Evolutionary conservation across 2,329 filamentous ascomycete genomes (phyloP).

Genomic region (Fusarium hainanense): DNA sequence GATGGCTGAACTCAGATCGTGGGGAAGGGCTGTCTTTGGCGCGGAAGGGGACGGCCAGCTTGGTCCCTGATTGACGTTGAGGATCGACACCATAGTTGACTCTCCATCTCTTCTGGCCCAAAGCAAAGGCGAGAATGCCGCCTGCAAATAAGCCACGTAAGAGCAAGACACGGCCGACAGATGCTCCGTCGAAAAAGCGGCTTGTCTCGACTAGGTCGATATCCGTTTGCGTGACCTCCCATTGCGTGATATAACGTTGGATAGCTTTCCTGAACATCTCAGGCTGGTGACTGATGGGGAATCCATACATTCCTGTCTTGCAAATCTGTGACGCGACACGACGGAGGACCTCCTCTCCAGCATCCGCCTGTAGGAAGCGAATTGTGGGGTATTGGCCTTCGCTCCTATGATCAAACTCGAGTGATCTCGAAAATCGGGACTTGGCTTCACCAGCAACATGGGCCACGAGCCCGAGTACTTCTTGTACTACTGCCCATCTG

Average conservation of each 20-base stretch:
- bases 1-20: slow-evolving; percentile 74
- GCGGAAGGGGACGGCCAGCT: slow-evolving; percentile 74
- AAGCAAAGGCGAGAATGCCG: slow-evolving; percentile 67
- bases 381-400: slow-evolving; percentile 56
- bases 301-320: slow-evolving; percentile 52
- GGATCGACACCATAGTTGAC: slow-evolving; percentile 72
- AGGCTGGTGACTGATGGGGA: slow-evolving; percentile 56
- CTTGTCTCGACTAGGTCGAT: slow-evolving; percentile 51
- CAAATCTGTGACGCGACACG: slow-evolving; percentile 56
- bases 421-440: background rate
- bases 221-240: slow-evolving; percentile 43
- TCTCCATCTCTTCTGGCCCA: slow-evolving; percentile 70
- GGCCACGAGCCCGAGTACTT: slow-evolving; percentile 54
- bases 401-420: slow-evolving; percentile 50
- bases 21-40: slow-evolving; percentile 73
- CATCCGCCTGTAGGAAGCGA: slow-evolving; percentile 57
- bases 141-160: slow-evolving; percentile 64
- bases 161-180: slow-evolving; percentile 26
- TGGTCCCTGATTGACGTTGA: slow-evolving; percentile 56
- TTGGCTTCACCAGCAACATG: slow-evolving; percentile 49
- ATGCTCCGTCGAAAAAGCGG: background rate
- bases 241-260: slow-evolving; percentile 57
- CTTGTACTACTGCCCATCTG: slow-evolving; percentile 61
- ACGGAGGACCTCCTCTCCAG: slow-evolving; percentile 46
- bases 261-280: slow-evolving; percentile 48